Evolutionary conservation across 257 asterid genomes (phyloP).

Genomic region (Ilex asprella): DNA sequence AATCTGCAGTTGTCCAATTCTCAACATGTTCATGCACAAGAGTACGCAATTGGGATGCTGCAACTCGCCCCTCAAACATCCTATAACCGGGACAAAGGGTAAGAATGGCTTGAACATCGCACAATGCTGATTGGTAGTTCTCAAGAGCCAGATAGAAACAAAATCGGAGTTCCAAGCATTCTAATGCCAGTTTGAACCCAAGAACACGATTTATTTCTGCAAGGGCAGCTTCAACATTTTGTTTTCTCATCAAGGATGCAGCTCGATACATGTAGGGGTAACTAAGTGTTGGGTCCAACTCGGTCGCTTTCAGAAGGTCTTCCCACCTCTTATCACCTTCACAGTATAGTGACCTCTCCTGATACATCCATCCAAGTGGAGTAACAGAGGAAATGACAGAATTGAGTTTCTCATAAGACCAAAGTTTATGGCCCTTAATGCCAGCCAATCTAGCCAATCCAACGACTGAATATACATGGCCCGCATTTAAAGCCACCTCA

Average conservation of each 20-base stretch:
- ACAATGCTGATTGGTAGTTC: constrained; percentile 80
- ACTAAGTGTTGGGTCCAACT: constrained; percentile 89
- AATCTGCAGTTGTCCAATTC: constrained; percentile 93
- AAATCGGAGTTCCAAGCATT: constrained; percentile 91
- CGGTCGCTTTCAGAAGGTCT: constrained; percentile 81
- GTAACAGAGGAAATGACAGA: constrained; percentile 54
- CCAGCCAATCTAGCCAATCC: constrained; percentile 74
- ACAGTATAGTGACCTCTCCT: constrained; percentile 84
- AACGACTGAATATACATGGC: constrained; percentile 69
- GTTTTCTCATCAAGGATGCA: constrained; percentile 84
- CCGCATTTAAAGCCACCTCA: constrained; percentile 61
- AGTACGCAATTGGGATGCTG: constrained; percentile 71
- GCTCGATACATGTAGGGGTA: constrained; percentile 98
- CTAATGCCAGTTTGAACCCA: constrained; percentile 88
- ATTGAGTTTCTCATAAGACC: constrained; percentile 54
- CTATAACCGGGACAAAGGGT: constrained; percentile 76
- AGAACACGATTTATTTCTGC: constrained; percentile 76
- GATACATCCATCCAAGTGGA: constrained; percentile 97
- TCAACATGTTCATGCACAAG: constrained; percentile 93
- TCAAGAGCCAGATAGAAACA: constrained; percentile 83
- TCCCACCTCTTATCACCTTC: constrained; percentile 46
- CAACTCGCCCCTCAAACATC: constrained; percentile 85
- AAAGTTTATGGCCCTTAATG: constrained; percentile 41
- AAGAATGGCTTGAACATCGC: constrained; percentile 91
- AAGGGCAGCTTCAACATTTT: constrained; percentile 70